These are phyloP conservation scores for Nitzschia sp. DNA, from an alignment of 108 stramenopile genomes.

Conservation along the genomic window DNA sequence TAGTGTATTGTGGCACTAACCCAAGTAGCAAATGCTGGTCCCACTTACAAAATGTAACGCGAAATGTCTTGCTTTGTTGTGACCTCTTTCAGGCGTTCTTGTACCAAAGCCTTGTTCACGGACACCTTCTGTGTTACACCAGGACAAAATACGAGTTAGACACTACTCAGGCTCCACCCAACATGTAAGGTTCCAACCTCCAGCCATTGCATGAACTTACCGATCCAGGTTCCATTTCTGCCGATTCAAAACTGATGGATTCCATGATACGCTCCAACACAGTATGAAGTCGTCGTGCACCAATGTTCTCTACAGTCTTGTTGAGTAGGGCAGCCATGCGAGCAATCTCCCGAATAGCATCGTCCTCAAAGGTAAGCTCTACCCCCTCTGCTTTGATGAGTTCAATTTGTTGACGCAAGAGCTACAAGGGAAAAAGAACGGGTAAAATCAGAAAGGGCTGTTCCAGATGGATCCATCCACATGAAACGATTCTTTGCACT, in stretches of 20 bases:
- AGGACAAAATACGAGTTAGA: background rate
- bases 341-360: conserved; percentile 97
- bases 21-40: too few species aligned
- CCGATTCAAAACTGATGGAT: conserved; percentile 92
- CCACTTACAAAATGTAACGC: conserved; percentile 89
- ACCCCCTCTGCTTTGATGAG: conserved; percentile 93
- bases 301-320: conserved; percentile 98
- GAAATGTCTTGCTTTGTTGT: conserved; percentile 84
- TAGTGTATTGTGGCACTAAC: too few species aligned
- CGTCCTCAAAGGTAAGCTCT: conserved; percentile 88
- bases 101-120: conserved; percentile 82
- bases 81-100: conserved; percentile 77
- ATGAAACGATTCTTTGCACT: conserved; percentile 23
- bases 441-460: background rate
- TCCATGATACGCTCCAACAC: conserved; percentile 98
- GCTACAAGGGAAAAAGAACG: conserved; percentile 21
- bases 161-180: too few species aligned
- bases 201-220: conserved; percentile 4
- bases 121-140: conserved; percentile 69
- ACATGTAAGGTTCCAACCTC: too few species aligned
- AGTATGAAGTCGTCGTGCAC: conserved; percentile 95
- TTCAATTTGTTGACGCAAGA: conserved; percentile 91
- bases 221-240: conserved; percentile 83
- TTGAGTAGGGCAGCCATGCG: conserved; percentile 89
- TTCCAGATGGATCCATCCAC: too few species aligned